phyloP scores from a whole-genome alignment of 2,329 filamentous ascomycete genomes.

The Coleophoma cylindrospora region DNA sequence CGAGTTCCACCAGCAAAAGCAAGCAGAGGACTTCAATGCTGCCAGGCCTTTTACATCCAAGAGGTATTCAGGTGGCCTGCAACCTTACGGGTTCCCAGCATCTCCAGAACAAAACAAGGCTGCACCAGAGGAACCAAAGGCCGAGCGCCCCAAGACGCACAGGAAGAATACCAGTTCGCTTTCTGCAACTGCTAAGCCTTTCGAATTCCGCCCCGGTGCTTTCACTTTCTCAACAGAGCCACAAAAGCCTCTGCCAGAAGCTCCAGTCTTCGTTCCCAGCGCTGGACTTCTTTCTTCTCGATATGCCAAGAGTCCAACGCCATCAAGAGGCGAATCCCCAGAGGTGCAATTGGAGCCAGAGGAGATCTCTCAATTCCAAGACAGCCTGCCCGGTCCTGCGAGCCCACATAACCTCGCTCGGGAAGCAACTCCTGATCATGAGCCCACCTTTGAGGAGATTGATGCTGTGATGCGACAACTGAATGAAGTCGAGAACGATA shows the following conservation, averaged over 20 bases:
- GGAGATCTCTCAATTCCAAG: constrained; percentile 20
- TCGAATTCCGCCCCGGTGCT: constrained; percentile 34
- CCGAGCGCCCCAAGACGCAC: constrained; percentile 21
- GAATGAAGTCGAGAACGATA: constrained; percentile 40
- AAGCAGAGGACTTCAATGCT: constrained; percentile 31
- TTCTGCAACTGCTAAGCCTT: constrained; percentile 67
- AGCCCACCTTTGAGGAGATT: constrained; percentile 69
- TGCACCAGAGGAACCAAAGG: constrained; percentile 8
- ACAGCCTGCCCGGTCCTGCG: constrained; percentile 17
- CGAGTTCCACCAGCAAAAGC: constrained; percentile 46
- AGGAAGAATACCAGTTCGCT: constrained; percentile 50
- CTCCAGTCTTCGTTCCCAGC: constrained; percentile 6
- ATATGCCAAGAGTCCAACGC: constrained; percentile 23
- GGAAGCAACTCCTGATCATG: constrained; percentile 7
- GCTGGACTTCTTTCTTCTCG: constrained; percentile 19
- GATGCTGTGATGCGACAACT: constrained; percentile 89
- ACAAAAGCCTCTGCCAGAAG: not conserved
- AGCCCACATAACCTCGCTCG: constrained; percentile 11
- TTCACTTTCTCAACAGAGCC: constrained; percentile 15
- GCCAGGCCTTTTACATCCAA: constrained; percentile 20
- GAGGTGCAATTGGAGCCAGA: constrained; percentile 13
- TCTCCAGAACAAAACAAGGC: constrained; percentile 24
- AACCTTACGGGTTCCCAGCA: constrained; percentile 17
- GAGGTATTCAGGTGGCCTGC: constrained; percentile 20
- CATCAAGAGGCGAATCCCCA: constrained; percentile 11